Evolutionary conservation across 805 yeast species (phyloP), one percentile per base, ranked within the genome.

Genomic region (Starmerella apicola): DNA sequence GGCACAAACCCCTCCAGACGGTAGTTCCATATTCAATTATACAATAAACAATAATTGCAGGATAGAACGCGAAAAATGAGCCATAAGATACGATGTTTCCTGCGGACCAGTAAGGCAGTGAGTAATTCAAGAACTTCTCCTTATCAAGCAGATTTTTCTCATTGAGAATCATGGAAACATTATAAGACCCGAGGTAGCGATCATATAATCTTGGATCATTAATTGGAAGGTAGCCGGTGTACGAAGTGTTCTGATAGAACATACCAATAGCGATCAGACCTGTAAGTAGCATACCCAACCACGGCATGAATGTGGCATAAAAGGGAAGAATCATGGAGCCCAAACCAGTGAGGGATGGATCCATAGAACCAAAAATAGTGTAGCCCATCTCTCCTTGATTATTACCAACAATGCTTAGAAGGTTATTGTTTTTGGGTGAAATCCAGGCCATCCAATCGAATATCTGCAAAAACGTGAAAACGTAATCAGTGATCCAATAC

Each of bases 361-460:
- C 79, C 52, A 72, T 65, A 1, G 74, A 62, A 5, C 76, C 54
- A 31, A 69, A 51, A 12, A 77, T 77, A 53, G 72, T 73, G 36
- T 71, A 41, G 6, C 77, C 78, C 19, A 73, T 46, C 53, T 38
- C 13, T 45, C 36, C 77, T 22, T 42, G 33, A 9, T 46, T 41
- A 13, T 61, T 79, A 21, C 80, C 79, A n/a, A n/a, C n/a, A n/a
- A 74, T 54, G 6, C 56, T 51, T 13, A 72, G 71, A 38, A 74
- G 54, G 48, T 66, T 64, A 42, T 66, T 60, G 51, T 70, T 72
- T 28, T 64, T 44, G 13, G 77, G 78, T 3, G 58, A 55, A 33
- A 73, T 73, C 81, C 80, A 74, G 2, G 72, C 65, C 50, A 71
- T 63, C 81, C 80, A 75, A 49, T 67, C 72, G 56, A 80, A 78